Percentiles rank a stretch among this genome's conserved stretches.
Evolutionary conservation across 306 rosid species (phyloP).

Genomic region (Pachyrhizus erosus): DNA sequence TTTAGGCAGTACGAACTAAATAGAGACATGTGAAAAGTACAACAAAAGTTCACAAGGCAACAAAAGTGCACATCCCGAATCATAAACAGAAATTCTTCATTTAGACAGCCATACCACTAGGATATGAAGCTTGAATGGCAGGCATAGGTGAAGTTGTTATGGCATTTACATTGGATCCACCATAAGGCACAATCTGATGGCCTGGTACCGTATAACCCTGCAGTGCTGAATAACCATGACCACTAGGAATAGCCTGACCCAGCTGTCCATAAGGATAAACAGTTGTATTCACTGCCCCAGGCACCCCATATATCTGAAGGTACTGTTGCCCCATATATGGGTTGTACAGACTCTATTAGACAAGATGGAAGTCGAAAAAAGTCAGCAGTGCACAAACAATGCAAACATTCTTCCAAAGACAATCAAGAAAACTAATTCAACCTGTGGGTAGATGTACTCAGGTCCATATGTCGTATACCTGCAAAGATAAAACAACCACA

Average conservation of each 20-base stretch:
- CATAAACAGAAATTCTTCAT: background rate
- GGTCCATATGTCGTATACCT: constrained; percentile 93
- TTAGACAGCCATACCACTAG: constrained; percentile 63
- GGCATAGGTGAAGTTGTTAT: constrained; percentile 79
- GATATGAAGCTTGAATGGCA: constrained; percentile 80
- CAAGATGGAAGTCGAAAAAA: constrained; percentile 33
- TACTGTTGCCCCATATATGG: constrained; percentile 85
- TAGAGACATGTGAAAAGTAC: constrained; percentile 11
- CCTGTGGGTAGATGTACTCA: constrained; percentile 86
- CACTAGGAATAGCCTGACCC: constrained; percentile 78
- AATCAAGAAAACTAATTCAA: constrained; percentile 37
- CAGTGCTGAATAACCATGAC: constrained; percentile 77
- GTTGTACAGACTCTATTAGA: constrained; percentile 67
- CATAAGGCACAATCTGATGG: constrained; percentile 85
- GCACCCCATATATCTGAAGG: constrained; percentile 87
- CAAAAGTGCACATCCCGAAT: constrained; percentile 5
- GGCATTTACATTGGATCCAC: constrained; percentile 78
- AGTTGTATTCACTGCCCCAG: constrained; percentile 69
- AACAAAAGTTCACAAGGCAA: constrained; percentile 27
- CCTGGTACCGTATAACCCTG: constrained; percentile 82
- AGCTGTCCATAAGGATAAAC: constrained; percentile 84
- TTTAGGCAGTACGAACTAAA: background rate
- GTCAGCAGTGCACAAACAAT: constrained; percentile 43
- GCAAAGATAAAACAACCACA: constrained; percentile 57
- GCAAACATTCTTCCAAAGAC: constrained; percentile 33